Base-by-base conservation (phyloP, 495 filamentous ascomycete genomes). In the Aspergillus coremiiformis region DNA sequence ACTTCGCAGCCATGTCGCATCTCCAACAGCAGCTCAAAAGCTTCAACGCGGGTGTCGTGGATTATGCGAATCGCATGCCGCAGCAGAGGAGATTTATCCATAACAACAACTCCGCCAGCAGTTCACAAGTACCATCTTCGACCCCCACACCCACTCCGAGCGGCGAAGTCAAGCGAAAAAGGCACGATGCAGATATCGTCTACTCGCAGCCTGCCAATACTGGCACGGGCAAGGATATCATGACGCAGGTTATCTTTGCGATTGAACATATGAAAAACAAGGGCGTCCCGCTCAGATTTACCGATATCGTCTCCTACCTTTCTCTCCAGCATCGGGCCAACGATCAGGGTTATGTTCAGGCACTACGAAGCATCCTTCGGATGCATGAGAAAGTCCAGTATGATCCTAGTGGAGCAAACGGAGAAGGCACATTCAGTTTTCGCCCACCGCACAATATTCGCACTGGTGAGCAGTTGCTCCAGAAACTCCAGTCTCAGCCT, bases 221-320 rank as follows among this genome's bases (percentile, higher is more conserved):
- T 3, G 87, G 87, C 53, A 85, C 79, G 24, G 90, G 89, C 54
- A 77, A 78, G 44, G 83, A 88, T 64, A 82, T 91, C 64, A 84
- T 88, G 76, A 91, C 88, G 8, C 84, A 95, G 58, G 81, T 96
- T 50, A 75, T 82, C 50, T 93, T 89, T 66, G 86, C 87, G 5
- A 83, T 95, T 65, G 79, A 87, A 9, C 86, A 87, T 64, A 84
- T 98, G 62, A 93, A 93, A 63, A 71, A 74, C 48, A 91, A 90
- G 66, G 79, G 79, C 53, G 67, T 79, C 21, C 79, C 89, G 14
- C 79, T 90, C 56, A 84, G 81, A 14, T 82, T 89, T 32, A 60
- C 70, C 39, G 84, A 92, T 55, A 83, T 97, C 46, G 69, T 91
- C 21, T 77, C 79, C 45, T 93, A 93, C 64, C 74, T 96, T 10